These are phyloP conservation scores for Clausena lansium DNA, from an alignment of 345 rosid genomes.

Conservation along the genomic window DNA sequence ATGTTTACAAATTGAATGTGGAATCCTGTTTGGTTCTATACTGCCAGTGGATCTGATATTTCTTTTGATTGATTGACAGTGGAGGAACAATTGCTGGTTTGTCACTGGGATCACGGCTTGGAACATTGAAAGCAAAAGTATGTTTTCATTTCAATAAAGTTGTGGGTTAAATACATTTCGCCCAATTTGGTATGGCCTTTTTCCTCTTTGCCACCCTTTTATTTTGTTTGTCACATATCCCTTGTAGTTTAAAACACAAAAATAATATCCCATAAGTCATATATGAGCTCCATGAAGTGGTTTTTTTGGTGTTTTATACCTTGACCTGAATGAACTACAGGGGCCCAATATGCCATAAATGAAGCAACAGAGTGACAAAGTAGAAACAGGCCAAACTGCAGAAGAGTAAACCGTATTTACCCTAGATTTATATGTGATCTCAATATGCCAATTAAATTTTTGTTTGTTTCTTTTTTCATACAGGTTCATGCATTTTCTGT, in stretches of 20 bases:
- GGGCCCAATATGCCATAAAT: background rate
- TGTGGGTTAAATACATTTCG: background rate
- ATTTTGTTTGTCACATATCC: background rate
- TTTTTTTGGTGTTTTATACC: background rate
- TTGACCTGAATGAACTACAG: background rate
- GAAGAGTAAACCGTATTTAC: background rate
- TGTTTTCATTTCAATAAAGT: conserved; percentile 4
- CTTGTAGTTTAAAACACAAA: background rate
- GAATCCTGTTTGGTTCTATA: background rate
- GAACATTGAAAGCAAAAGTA: conserved; percentile 82
- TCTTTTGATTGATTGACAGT: conserved; percentile 36
- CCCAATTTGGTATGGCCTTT: background rate
- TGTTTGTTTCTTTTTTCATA: conserved; percentile 13
- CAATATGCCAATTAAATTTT: background rate
- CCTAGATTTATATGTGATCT: background rate
- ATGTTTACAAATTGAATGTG: background rate
- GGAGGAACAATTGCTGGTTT: conserved; percentile 94
- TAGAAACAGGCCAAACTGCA: background rate
- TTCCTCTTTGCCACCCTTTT: background rate
- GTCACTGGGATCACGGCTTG: conserved; percentile 72
- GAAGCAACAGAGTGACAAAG: background rate
- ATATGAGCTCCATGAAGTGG: background rate
- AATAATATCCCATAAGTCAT: background rate
- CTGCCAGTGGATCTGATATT: conserved; percentile 2
- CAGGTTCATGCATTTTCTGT: conserved; percentile 96